Evolutionary conservation across 306 rosid genomes (phyloP), one percentile per base, ranked within the genome.

Genomic region (Pterocarpus macrocarpus): DNA sequence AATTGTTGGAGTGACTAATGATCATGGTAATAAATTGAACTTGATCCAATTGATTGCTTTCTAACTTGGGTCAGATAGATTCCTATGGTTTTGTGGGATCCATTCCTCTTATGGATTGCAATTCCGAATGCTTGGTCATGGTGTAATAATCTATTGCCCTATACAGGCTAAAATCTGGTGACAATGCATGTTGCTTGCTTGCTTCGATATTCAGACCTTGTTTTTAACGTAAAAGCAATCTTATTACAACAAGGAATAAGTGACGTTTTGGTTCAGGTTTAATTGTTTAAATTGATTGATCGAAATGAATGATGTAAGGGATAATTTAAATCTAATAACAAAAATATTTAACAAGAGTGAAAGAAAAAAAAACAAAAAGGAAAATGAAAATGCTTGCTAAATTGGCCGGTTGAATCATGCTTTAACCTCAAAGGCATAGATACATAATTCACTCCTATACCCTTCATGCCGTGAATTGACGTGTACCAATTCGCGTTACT

Each of bases 151-250:
- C 49, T 65, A 3, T 64, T 36, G 49, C 28, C 14, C 47, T 1
- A 38, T 7, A 65, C 49, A 38, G 49, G 71, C 52, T 39, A 34
- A 8, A 7, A n/a, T 38, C 38, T 64, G 45, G 55, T 44, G n/a
- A 22, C 52, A 41, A 2, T 13, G n/a, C 73, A 15, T 64, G 39
- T 64, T 64, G 73, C 57, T 45, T 45, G 39, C 73, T 28, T 69
- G 17, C 36, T 45, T 44, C 45, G 73, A 69, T 8, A 69, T 47
- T 12, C 22, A 7, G 13, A 36, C 12, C 10, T 36, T 38, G 32
- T n/a, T 64, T 32, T 64, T n/a, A 15, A 64, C 49, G 64, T 58
- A 58, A 15, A 36, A 63, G 41, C 17, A 63, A 34, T 58, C 6
- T 16, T 22, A 2, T 33, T 63, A 12, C 22, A 58, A 58, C 6